Evolutionary conservation across 352 stramenopile species (phyloP).

Genomic region (Pythium graminicola): DNA sequence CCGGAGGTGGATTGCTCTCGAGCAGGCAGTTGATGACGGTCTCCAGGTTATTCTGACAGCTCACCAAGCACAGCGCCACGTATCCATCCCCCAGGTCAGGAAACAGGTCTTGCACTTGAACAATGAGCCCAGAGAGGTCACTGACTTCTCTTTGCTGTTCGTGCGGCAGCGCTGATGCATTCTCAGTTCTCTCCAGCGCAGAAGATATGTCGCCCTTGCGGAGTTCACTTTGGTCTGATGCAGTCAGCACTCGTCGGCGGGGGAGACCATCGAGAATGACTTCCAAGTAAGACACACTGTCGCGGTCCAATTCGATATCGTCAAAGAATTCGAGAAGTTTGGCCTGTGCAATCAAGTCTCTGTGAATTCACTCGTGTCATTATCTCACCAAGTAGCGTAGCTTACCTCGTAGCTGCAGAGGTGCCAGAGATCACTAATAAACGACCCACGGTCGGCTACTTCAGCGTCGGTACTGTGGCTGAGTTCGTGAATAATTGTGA

Average conservation of each 20-base stretch:
- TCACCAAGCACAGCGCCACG: conserved; percentile 27
- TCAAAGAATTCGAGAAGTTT: conserved; percentile 53
- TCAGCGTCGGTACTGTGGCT: conserved; percentile 49
- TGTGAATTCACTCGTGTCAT: too few species aligned
- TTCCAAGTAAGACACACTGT: conserved; percentile 64
- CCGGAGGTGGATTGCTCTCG: conserved; percentile 26
- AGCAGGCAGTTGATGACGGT: conserved; percentile 36
- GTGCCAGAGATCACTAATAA: conserved; percentile 66
- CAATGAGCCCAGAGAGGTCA: conserved; percentile 15
- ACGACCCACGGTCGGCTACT: conserved; percentile 51
- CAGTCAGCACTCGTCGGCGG: conserved; percentile 27
- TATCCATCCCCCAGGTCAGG: conserved; percentile 36
- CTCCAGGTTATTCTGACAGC: conserved; percentile 27
- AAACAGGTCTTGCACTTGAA: conserved; percentile 34
- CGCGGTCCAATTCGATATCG: conserved; percentile 38
- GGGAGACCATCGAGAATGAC: conserved; percentile 65
- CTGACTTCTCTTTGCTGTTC: not conserved
- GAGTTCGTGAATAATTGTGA: conserved; percentile 56
- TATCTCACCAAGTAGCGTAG: not conserved
- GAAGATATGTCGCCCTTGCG: not conserved
- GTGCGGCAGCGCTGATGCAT: not conserved
- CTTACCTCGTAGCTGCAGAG: conserved; percentile 49
- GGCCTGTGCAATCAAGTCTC: conserved; percentile 21
- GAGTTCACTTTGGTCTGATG: not conserved
- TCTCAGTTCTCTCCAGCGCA: not conserved